Evolutionary conservation across 345 rosid species (phyloP).

Genomic region (Brassica juncea): DNA sequence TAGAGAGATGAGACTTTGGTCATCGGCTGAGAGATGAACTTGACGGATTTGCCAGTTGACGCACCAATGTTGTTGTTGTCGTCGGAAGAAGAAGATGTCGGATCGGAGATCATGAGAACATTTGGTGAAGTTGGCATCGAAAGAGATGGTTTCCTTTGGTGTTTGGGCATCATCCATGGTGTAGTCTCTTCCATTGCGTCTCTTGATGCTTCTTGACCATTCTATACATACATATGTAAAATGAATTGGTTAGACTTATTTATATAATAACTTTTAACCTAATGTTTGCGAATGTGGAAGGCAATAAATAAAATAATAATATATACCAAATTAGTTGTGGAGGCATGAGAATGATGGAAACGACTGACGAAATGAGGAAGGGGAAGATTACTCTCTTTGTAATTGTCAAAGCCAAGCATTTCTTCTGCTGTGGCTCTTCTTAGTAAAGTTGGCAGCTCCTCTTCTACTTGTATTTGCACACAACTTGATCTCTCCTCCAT

Average conservation of each 20-base stretch:
- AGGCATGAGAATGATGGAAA: constrained; percentile 41
- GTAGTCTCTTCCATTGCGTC: constrained; percentile 21
- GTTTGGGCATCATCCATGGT: constrained; percentile 18
- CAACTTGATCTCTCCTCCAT: constrained; percentile 40
- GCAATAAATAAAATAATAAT: background rate
- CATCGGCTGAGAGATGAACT: constrained; percentile 68
- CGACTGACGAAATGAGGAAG: constrained; percentile 27
- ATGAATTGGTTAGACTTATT: background rate
- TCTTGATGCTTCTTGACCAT: constrained; percentile 31
- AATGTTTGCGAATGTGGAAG: constrained; percentile 11
- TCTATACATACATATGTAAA: constrained; percentile 1
- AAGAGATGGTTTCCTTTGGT: constrained; percentile 51
- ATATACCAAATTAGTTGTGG: constrained; percentile 37
- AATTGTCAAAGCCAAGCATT: constrained; percentile 52
- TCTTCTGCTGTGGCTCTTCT: constrained; percentile 50
- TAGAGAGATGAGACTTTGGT: constrained; percentile 39
- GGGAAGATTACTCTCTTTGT: constrained; percentile 7
- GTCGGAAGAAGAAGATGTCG: constrained; percentile 32
- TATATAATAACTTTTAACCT: background rate
- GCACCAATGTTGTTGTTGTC: constrained; percentile 6
- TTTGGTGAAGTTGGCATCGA: constrained; percentile 66
- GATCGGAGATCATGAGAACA: constrained; percentile 34
- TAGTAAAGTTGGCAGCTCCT: constrained; percentile 50
- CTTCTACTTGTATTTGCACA: constrained; percentile 29
- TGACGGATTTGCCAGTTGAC: constrained; percentile 25